Evolutionary conservation across 78 protist species (phyloP).

Genomic region (Acrasis kona): DNA sequence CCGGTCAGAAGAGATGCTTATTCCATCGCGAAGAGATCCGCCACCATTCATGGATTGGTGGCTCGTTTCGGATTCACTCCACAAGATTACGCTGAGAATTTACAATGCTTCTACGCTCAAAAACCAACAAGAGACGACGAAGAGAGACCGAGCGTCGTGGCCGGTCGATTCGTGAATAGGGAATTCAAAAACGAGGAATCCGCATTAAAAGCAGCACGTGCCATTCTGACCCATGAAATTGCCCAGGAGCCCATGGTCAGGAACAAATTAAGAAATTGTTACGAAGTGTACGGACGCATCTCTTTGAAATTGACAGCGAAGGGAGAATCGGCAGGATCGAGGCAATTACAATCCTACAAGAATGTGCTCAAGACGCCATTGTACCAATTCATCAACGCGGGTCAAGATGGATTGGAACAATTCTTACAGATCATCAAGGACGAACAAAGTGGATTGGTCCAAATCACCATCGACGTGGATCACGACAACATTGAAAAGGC

Average conservation of each 20-base stretch:
- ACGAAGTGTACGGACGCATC: not conserved
- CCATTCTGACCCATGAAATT: not conserved
- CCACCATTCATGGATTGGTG: not conserved
- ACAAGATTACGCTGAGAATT: not conserved
- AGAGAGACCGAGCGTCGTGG: not conserved
- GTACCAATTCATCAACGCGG: not conserved
- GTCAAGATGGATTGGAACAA: not conserved
- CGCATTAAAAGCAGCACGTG: not conserved
- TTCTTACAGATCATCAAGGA: not conserved
- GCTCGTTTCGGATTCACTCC: not conserved
- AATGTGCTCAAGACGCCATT: not conserved
- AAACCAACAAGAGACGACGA: not conserved
- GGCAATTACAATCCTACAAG: not conserved
- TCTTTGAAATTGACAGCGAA: not conserved
- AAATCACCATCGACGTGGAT: not conserved
- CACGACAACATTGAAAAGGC: not conserved
- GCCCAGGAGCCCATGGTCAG: not conserved
- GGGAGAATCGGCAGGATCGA: not conserved
- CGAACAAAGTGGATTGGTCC: not conserved
- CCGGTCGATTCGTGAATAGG: not conserved
- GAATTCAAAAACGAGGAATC: not conserved
- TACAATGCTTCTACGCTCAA: not conserved
- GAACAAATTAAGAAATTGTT: not conserved
- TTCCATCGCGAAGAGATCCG: not conserved
- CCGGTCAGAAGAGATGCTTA: not conserved